These are phyloP conservation scores for Jamesozyma hellenica DNA, from an alignment of 805 yeast species.

Conservation along the genomic window DNA sequence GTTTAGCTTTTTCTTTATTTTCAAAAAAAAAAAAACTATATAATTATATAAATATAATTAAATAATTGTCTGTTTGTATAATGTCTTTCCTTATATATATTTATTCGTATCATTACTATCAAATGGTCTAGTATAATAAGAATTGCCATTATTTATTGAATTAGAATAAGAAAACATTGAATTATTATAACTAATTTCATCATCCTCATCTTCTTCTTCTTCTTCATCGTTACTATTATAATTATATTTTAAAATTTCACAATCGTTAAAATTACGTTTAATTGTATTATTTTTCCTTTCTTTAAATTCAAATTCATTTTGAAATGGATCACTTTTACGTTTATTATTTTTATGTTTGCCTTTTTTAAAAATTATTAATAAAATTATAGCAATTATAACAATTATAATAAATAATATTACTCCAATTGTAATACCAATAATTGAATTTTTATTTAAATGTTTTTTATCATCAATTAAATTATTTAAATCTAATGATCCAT, in stretches of 20 bases:
- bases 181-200: background rate
- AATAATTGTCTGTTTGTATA: too few species aligned
- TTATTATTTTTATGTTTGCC: background rate
- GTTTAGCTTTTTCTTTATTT: too few species aligned
- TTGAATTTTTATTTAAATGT: background rate
- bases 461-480: background rate
- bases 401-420: background rate
- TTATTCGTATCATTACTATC: too few species aligned
- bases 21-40: too few species aligned
- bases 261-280: background rate
- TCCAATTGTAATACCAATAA: conserved; percentile 4
- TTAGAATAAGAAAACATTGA: background rate
- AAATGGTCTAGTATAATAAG: background rate
- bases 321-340: conserved; percentile 2
- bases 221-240: background rate
- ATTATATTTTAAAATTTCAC: background rate
- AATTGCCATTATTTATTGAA: background rate
- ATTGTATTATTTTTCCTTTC: background rate
- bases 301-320: conserved; percentile 3
- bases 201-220: background rate
- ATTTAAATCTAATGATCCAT: conserved; percentile 2
- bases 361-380: background rate
- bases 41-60: too few species aligned
- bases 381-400: background rate
- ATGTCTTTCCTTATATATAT: background rate